A percentile compares a stretch with the other conserved stretches of the same genome.
These are phyloP conservation scores for Xylariaceae sp. DNA, from an alignment of 2,329 filamentous ascomycete genomes.

Conservation along the genomic window DNA sequence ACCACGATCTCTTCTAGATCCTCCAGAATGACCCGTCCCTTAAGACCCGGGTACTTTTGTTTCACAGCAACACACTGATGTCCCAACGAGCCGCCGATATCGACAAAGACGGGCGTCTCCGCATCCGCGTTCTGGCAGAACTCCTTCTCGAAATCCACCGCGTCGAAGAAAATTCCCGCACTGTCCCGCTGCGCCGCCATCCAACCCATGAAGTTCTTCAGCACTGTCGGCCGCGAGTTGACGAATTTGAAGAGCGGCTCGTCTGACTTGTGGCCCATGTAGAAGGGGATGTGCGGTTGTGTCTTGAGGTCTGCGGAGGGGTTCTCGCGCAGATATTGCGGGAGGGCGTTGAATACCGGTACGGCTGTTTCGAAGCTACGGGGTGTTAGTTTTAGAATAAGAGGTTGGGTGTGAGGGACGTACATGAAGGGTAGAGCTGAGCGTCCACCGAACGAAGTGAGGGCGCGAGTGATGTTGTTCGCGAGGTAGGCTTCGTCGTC, in stretches of 20 bases:
- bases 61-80: constrained; percentile 21
- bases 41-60: constrained; percentile 15
- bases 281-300: too few relatives aligned
- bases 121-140: constrained; percentile 10
- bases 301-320: too few relatives aligned
- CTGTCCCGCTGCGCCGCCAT: constrained; percentile 21
- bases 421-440: constrained; percentile 19
- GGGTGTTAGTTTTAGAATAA: not conserved
- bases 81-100: constrained; percentile 23
- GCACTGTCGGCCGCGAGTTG: constrained; percentile 13
- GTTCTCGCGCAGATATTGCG: constrained; percentile 19
- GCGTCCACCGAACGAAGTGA: constrained; percentile 14
- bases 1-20: constrained; percentile 18
- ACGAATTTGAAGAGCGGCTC: constrained; percentile 19
- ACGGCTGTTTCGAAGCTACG: constrained; percentile 4
- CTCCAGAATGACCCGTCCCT: constrained; percentile 24
- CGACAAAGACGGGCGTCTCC: constrained; percentile 22
- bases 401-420: not conserved
- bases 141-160: constrained; percentile 19
- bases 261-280: not conserved
- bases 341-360: constrained; percentile 18
- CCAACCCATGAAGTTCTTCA: constrained; percentile 18
- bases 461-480: constrained; percentile 22
- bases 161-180: constrained; percentile 18
- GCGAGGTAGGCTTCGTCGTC: constrained; percentile 17